A percentile compares a stretch with the other conserved stretches of the same genome.
Conservation (phyloP, 768 basidiomycete genomes). For the Megacollybia marginata region DNA sequence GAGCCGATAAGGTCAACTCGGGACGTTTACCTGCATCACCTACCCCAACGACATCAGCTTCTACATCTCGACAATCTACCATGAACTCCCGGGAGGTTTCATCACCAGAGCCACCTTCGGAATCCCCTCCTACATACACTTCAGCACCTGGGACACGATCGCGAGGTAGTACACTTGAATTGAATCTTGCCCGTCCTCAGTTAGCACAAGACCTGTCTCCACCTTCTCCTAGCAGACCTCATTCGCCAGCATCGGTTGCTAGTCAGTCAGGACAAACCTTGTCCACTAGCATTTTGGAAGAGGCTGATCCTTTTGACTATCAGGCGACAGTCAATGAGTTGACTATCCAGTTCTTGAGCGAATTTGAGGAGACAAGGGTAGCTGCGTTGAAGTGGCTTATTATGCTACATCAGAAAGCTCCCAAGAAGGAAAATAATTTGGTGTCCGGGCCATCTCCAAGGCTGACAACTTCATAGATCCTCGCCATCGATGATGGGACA, state of each 20-base stretch:
- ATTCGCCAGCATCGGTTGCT: constrained; percentile 50
- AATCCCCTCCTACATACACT: constrained; percentile 17
- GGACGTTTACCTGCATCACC: constrained; percentile 47
- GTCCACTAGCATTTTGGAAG: constrained; percentile 30
- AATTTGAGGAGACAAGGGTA: constrained; percentile 93
- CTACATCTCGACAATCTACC: constrained; percentile 44
- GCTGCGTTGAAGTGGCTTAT: constrained; percentile 96
- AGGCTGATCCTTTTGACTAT: constrained; percentile 81
- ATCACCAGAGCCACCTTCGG: constrained; percentile 36
- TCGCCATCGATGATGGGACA: constrained; percentile 94
- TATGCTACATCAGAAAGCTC: constrained; percentile 98
- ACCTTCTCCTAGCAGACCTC: constrained; percentile 43
- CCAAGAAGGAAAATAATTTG: constrained; percentile 63
- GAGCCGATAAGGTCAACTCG: constrained; percentile 23
- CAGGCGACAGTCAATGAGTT: constrained; percentile 88
- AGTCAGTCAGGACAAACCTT: constrained; percentile 30
- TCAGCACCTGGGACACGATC: constrained; percentile 13
- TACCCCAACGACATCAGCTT: constrained; percentile 36
- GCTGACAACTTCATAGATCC: constrained; percentile 45
- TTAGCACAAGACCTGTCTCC: constrained; percentile 24
- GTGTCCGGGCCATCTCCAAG: background rate
- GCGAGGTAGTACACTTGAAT: constrained; percentile 27
- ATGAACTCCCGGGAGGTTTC: constrained; percentile 38
- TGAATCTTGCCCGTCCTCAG: constrained; percentile 27
- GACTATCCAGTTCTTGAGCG: constrained; percentile 90